Evolutionary conservation across 192 early-diverging fungal species (phyloP).

Genomic region (Dimargaris cristalligena): DNA sequence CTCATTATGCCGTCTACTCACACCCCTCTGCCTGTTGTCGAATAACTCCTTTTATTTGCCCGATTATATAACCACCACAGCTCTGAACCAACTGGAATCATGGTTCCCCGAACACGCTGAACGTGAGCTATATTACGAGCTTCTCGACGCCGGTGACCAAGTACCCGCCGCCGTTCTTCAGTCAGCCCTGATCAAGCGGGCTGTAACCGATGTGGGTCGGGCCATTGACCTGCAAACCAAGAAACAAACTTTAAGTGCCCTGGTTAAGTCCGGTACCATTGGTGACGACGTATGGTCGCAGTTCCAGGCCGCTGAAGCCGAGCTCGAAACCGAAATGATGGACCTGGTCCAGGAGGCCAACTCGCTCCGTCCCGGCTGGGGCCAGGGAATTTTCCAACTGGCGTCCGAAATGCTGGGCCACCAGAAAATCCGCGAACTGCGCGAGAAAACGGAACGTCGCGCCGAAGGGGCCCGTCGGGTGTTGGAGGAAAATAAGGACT

Average conservation of each 20-base stretch:
- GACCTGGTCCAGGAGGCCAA: conserved; percentile 73
- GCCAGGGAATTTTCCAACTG: conserved; percentile 63
- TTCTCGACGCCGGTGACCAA: conserved; percentile 33
- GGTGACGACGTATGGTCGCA: conserved; percentile 69
- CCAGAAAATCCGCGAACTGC: conserved; percentile 32
- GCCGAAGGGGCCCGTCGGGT: not conserved
- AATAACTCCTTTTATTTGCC: too few species aligned
- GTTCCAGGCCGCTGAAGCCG: conserved; percentile 59
- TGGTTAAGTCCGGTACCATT: conserved; percentile 63
- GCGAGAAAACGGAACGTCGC: conserved; percentile 22
- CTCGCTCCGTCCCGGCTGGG: conserved; percentile 60
- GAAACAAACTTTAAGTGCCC: conserved; percentile 49
- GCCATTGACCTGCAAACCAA: conserved; percentile 59
- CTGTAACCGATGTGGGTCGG: conserved; percentile 57
- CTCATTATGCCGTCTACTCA: too few species aligned
- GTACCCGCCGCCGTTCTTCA: conserved; percentile 35
- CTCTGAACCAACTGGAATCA: conserved; percentile 32
- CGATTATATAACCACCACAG: too few species aligned
- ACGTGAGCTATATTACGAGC: conserved; percentile 44
- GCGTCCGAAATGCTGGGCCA: conserved; percentile 62
- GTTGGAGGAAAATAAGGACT: not conserved
- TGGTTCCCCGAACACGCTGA: conserved; percentile 50
- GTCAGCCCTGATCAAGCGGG: conserved; percentile 62
- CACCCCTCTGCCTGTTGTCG: not conserved
- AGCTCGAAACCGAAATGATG: conserved; percentile 58